Base-by-base conservation (phyloP, 2,329 filamentous ascomycete species). In the Exophiala sideris region DNA sequence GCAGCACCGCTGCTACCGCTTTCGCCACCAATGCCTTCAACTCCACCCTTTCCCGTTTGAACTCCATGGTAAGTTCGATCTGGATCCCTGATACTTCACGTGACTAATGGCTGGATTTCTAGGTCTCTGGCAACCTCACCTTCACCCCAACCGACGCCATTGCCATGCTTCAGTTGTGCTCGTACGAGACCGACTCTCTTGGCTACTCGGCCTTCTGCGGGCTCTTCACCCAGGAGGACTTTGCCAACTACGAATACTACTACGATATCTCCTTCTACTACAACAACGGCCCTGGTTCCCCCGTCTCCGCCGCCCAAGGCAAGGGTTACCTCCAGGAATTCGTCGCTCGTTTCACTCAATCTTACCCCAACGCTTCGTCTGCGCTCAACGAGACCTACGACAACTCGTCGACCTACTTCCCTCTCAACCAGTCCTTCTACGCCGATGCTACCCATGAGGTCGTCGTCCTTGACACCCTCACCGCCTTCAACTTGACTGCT, bases 171-270 rank as follows among this genome's bases (percentile, higher is more conserved):
- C 83, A 77, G 3, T 76, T 90, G 67, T 91, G 88, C 62, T 82
- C 87, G 0, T 91, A 90, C 64, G 88, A 91, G 68, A 89, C 86
- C 0, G 80, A 88, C 18, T 83, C 85, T 1, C 83, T 87, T 52
- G 87, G 87, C n/a, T 90, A 84, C 72, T 88, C 85, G 60, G 78
- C 77, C 6, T 91, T 88, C 73, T 91, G 88, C 65, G 73, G 82
- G 16, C 76, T 91, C 2, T 91, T 91, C 66, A 89, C 82, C 0
- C 5, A 20, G 14, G 8, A 47, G 20, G 50, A 53, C 24, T 53
- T 48, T 20, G 18, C 38, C 6, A 48, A 48, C 20, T 48, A 53
- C 11, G 86, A 86, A 1, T 84, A 84, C 57, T 71, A 83, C 48
- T 80, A 86, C 52, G 88, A 91, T 60, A 74, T 91, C 34, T 70